Evolutionary conservation across 2,329 filamentous ascomycete species (phyloP).

Genomic region (Cercospora sp.): DNA sequence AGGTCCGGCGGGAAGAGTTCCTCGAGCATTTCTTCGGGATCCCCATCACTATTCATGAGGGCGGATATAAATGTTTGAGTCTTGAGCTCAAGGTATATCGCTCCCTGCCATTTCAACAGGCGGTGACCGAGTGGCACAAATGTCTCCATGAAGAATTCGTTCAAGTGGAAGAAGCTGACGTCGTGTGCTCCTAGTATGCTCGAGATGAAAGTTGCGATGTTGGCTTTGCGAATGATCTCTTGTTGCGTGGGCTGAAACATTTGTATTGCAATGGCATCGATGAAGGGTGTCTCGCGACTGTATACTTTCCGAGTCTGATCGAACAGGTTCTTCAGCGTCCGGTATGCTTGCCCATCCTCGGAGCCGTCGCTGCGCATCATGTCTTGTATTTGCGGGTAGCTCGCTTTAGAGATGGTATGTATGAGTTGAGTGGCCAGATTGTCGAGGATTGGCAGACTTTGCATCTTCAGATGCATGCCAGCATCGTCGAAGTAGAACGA

Average conservation of each 20-base stretch:
- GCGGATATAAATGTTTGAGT: conserved; percentile 67
- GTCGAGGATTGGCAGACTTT: conserved; percentile 62
- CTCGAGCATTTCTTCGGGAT: conserved; percentile 57
- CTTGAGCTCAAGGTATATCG: conserved; percentile 64
- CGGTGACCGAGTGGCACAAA: conserved; percentile 62
- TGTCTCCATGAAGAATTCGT: conserved; percentile 63
- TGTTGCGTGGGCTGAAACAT: conserved; percentile 49
- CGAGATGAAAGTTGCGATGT: conserved; percentile 64
- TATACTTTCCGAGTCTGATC: conserved; percentile 65
- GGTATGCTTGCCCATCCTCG: conserved; percentile 58
- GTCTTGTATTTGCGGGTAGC: conserved; percentile 57
- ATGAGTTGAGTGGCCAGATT: conserved; percentile 62
- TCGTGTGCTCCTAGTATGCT: conserved; percentile 62
- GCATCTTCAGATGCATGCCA: conserved; percentile 54
- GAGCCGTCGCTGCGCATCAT: conserved; percentile 50
- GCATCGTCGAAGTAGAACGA: conserved; percentile 42
- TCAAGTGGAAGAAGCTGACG: conserved; percentile 63
- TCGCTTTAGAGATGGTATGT: conserved; percentile 57
- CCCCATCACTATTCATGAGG: conserved; percentile 57
- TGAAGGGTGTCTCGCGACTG: conserved; percentile 56
- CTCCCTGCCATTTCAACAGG: conserved; percentile 60
- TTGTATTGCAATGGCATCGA: conserved; percentile 42
- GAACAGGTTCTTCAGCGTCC: conserved; percentile 61
- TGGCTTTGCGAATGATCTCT: conserved; percentile 63
- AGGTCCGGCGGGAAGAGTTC: conserved; percentile 61